A percentile compares a stretch with the other conserved stretches of the same genome.
phyloP scores from a whole-genome alignment of 2,329 filamentous ascomycete genomes.

The Epichloe gansuensis region DNA sequence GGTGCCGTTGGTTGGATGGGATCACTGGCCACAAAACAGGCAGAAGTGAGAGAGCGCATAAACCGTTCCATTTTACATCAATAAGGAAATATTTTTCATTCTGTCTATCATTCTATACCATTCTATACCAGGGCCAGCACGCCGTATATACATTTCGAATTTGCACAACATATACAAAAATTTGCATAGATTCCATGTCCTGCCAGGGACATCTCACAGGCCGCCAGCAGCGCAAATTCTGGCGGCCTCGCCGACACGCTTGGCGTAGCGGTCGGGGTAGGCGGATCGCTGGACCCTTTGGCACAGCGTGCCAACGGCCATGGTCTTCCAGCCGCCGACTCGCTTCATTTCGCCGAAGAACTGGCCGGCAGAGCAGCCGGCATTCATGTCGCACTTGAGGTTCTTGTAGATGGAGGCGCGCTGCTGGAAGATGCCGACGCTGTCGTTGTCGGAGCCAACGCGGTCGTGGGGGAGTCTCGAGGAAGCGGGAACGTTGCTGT shows the following conservation, averaged over 20 bases:
- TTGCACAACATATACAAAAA: neutral
- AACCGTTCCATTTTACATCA: neutral
- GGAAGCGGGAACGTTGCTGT: slow-evolving; percentile 10
- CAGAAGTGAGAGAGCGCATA: too few relatives aligned
- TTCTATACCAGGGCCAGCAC: too few relatives aligned
- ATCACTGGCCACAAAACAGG: neutral
- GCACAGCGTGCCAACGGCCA: slow-evolving; percentile 12
- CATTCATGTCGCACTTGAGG: slow-evolving; percentile 11
- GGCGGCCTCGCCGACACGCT: slow-evolving; percentile 8
- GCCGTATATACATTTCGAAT: neutral
- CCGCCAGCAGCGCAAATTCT: slow-evolving; percentile 11
- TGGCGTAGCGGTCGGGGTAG: slow-evolving; percentile 9
- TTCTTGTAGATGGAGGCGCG: slow-evolving; percentile 11
- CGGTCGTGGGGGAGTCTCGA: slow-evolving; percentile 10
- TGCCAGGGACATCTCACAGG: neutral
- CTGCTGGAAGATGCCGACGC: slow-evolving; percentile 14
- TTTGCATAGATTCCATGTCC: neutral
- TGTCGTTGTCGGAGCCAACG: slow-evolving; percentile 12
- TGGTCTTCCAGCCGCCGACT: slow-evolving; percentile 11
- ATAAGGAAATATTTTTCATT: too few relatives aligned
- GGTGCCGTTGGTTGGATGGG: neutral
- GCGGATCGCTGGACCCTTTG: slow-evolving; percentile 13
- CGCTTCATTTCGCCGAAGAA: slow-evolving; percentile 11
- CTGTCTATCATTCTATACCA: too few relatives aligned
- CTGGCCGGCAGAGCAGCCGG: slow-evolving; percentile 11